Evolutionary conservation across 768 basidiomycete genomes (phyloP).

Genomic region (Crassisporium funariophilum): DNA sequence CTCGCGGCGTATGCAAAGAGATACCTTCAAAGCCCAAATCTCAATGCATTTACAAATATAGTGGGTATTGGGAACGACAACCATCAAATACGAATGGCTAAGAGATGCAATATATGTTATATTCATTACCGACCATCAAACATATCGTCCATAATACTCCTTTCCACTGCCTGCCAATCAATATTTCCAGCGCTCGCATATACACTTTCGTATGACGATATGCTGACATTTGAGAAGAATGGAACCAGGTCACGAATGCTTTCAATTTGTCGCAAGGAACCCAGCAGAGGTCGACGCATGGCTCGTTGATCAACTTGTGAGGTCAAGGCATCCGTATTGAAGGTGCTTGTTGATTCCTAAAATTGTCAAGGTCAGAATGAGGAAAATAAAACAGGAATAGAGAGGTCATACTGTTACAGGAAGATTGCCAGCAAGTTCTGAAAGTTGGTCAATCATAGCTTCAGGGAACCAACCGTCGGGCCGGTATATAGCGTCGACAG

Average conservation of each 20-base stretch:
- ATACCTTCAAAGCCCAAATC: no score
- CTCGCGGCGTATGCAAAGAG: no score
- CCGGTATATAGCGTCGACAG: conserved; percentile 90
- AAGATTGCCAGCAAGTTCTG: conserved; percentile 77
- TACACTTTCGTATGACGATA: conserved; percentile 86
- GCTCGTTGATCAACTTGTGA: conserved; percentile 40
- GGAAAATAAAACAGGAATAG: background rate
- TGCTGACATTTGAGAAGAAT: conserved; percentile 90
- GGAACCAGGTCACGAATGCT: conserved; percentile 84
- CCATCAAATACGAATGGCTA: no score
- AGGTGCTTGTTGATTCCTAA: conserved; percentile 29
- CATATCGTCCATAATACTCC: conserved; percentile 80
- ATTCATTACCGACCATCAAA: conserved; percentile 81
- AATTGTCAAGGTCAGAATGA: conserved; percentile 3
- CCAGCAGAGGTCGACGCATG: conserved; percentile 77
- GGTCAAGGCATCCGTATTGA: conserved; percentile 27
- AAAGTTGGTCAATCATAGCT: conserved; percentile 88
- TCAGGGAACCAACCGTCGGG: conserved; percentile 83
- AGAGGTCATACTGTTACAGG: conserved; percentile 46
- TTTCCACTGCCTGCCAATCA: conserved; percentile 91
- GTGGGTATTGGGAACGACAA: no score
- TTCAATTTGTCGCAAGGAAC: conserved; percentile 68
- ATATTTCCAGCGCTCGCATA: conserved; percentile 81
- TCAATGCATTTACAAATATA: no score
- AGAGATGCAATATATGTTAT: no score